Base-by-base conservation (phyloP, 176 grass and related monocot genomes). In the Musa troglodytarum region DNA sequence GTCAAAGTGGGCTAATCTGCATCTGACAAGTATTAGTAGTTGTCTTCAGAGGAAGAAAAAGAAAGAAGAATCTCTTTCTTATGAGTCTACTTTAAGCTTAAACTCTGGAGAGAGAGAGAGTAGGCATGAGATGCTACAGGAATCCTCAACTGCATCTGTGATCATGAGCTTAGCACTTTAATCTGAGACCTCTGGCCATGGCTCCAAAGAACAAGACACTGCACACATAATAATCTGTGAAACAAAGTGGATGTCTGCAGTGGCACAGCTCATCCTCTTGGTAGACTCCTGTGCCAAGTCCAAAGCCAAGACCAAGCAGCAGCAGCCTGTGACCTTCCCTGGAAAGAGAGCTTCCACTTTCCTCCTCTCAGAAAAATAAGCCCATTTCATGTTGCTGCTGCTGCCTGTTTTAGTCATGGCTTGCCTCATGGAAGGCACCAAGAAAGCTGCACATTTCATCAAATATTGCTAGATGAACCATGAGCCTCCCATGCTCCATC, bases 221-320 rank as follows among this genome's bases (percentile, higher is more conserved):
- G 63, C n/a, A 65, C 8, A 65, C 11, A 11, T 65, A 19, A 62
- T 62, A 15, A 21, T 1, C 58, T 20, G 2, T 62, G 58, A 62
- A 62, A 21, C 15, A 62, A 62, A 62, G 58, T 62, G n/a, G 58
- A 62, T n/a, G 58, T 19, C 11, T 3, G 29, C 22, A 26, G 63
- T 65, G 63, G 22, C 21, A 65, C 63, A 65, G 63, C 63, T 65
- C 22, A 65, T 25, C 22, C 58, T 28, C 63, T 26, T 25, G 1
- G 9, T 6, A 12, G 26, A 65, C 7, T 21, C 23, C 63, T 28
- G 1, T 65, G 63, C 63, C 24, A 65, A 65, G 11, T 65, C 63
- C 63, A 65, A 65, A 65, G 23, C 21, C 63, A 65, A 65, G 29
- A 65, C 63, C 63, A 65, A 26, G 63, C 63, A 65, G 63, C 63